Conservation (phyloP, 352 stramenopile genomes). For the Aphanomyces stellatus region DNA sequence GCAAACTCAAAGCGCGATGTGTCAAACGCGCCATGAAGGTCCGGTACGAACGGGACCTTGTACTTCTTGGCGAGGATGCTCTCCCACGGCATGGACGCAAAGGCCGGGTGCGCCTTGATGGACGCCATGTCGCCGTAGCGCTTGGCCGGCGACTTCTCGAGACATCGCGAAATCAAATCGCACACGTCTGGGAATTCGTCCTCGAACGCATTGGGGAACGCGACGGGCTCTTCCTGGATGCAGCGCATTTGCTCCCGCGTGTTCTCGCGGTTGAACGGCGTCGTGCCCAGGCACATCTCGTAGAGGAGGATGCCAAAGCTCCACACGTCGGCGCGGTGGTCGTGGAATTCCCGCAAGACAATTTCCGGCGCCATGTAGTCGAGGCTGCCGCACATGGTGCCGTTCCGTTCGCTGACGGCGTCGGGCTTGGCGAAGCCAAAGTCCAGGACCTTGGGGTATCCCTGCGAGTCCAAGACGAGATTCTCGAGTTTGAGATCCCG, state of each 20-base stretch:
- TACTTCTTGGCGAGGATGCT: constrained; percentile 32
- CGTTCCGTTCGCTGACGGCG: constrained; percentile 38
- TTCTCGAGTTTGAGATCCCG: constrained; percentile 89
- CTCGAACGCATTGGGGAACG: constrained; percentile 63
- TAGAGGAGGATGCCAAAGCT: constrained; percentile 84
- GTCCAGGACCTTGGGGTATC: constrained; percentile 83
- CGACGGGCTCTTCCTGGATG: constrained; percentile 57
- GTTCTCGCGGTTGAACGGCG: constrained; percentile 85
- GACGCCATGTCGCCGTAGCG: constrained; percentile 35
- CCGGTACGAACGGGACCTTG: constrained; percentile 48
- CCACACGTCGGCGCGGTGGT: constrained; percentile 69
- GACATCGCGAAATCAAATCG: constrained; percentile 45
- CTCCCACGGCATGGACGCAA: constrained; percentile 37
- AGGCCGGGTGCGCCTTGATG: constrained; percentile 56
- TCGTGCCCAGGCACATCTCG: constrained; percentile 72
- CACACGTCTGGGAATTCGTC: constrained; percentile 36
- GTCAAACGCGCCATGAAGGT: constrained; percentile 54
- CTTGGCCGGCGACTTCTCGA: constrained; percentile 47
- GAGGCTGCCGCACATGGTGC: constrained; percentile 67
- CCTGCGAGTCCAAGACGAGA: constrained; percentile 70
- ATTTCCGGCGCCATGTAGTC: constrained; percentile 81
- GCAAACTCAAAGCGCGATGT: constrained; percentile 60
- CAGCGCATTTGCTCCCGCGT: constrained; percentile 57
- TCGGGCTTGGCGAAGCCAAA: constrained; percentile 71
- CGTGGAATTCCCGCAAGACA: constrained; percentile 46